These are phyloP conservation scores for apple (Malus domestica) DNA, from an alignment of 306 rosid species.

Conservation along the genomic window ASM211411v1 NC_041803.1:125501-126000, in stretches of 20 bases:
- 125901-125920: not conserved
- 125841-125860: conserved; percentile 31
- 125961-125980: conserved; percentile 12
- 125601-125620: conserved; percentile 79
- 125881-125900: conserved; percentile 5
- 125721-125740: conserved; percentile 62
- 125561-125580: conserved; percentile 74
- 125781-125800: not conserved
- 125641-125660: conserved; percentile 39
- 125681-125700: conserved; percentile 83
- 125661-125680: conserved; percentile 77
- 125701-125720: conserved; percentile 87
- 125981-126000: conserved; percentile 18
- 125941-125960: conserved; percentile 19
- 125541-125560: conserved; percentile 89
- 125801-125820: conserved; percentile 55
- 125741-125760: conserved; percentile 45
- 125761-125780: conserved; percentile 1
- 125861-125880: conserved; percentile 10
- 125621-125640: conserved; percentile 58
- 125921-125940: conserved; percentile 6
- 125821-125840: conserved; percentile 73
- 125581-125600: conserved; percentile 92
- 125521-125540: conserved; percentile 88
- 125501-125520: conserved; percentile 70